Evolutionary conservation across 2,329 filamentous ascomycete genomes (phyloP).

Genomic region (Monosporascus sp.): DNA sequence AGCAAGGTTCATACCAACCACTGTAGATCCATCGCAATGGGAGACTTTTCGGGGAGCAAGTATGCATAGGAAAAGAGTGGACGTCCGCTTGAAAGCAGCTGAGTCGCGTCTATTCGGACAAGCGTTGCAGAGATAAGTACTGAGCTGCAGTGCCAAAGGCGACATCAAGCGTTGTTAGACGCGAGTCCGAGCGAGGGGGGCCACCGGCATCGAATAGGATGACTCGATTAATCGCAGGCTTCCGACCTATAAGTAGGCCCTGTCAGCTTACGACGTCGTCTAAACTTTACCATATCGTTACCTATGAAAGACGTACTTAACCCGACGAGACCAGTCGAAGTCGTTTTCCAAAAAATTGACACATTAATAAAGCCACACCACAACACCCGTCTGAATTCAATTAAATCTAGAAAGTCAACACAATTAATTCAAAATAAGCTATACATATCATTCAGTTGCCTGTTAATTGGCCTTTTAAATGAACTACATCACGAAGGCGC

Average conservation of each 20-base stretch:
- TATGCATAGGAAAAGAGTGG: not conserved
- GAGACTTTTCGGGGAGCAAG: not conserved
- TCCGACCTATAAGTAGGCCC: not conserved
- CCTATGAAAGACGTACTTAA: not conserved
- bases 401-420: too few species aligned
- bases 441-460: too few species aligned
- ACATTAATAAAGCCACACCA: too few species aligned
- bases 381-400: too few species aligned
- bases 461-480: too few species aligned
- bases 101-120: not conserved
- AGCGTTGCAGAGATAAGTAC: not conserved
- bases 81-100: not conserved
- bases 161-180: not conserved
- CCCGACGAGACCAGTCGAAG: too few species aligned
- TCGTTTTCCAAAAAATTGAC: too few species aligned
- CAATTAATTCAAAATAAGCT: too few species aligned
- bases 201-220: not conserved
- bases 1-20: too few species aligned
- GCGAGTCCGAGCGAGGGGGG: not conserved
- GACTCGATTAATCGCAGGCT: not conserved
- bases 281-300: not conserved
- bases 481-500: too few species aligned
- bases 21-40: too few species aligned
- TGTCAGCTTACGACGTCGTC: not conserved
- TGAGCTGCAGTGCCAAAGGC: not conserved